phyloP scores from a whole-genome alignment of 208 protist species.

The Endotrypanum monterogeii region DNA sequence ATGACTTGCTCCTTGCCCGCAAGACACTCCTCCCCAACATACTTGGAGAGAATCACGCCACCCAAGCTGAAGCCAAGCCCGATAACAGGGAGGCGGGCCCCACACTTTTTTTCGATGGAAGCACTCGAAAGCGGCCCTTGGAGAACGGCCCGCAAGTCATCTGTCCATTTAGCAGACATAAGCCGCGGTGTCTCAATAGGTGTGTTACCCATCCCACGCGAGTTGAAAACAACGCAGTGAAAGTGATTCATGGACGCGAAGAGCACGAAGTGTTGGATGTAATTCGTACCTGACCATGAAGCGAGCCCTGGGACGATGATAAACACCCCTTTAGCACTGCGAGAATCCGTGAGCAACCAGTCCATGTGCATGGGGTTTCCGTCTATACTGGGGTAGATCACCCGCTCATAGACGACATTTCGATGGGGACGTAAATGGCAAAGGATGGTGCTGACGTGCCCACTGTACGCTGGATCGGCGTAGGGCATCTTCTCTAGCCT shows the following conservation, averaged over 20 bases:
- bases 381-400: constrained; percentile 46
- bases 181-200: constrained; percentile 61
- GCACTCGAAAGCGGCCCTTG: constrained; percentile 28
- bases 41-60: constrained; percentile 72
- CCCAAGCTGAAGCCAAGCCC: constrained; percentile 77
- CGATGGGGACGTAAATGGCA: constrained; percentile 53
- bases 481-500: constrained; percentile 30
- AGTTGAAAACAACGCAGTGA: constrained; percentile 75
- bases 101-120: constrained; percentile 35
- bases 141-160: constrained; percentile 55
- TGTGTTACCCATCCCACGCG: constrained; percentile 72
- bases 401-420: constrained; percentile 46
- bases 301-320: constrained; percentile 75
- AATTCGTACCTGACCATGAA: constrained; percentile 74
- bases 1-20: constrained; percentile 21
- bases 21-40: constrained; percentile 50
- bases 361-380: constrained; percentile 76
- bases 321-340: constrained; percentile 40
- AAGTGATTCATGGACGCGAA: constrained; percentile 44
- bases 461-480: constrained; percentile 52
- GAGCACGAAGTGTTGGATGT: constrained; percentile 67
- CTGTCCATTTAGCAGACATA: constrained; percentile 71
- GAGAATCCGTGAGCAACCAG: constrained; percentile 39
- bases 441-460: constrained; percentile 66
- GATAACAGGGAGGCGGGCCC: constrained; percentile 30